Evolutionary conservation across 345 rosid genomes (phyloP).

Genomic region (Arabis alpina): DNA sequence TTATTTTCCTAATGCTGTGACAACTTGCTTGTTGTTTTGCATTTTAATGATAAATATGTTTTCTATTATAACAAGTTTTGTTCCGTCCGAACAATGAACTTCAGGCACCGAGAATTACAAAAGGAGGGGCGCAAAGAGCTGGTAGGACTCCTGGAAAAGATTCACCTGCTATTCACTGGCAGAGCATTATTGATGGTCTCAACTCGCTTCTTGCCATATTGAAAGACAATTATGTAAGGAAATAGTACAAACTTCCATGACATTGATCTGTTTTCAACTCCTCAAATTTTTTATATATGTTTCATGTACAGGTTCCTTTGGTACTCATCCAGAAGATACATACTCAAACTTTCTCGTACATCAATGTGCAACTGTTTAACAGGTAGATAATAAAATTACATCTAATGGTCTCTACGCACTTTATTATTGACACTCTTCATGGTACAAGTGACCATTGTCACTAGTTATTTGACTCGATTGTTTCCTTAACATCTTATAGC

Average conservation of each 20-base stretch:
- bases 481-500: slow-evolving; percentile 46
- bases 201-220: slow-evolving; percentile 75
- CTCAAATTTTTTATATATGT: slow-evolving; percentile 32
- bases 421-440: not conserved
- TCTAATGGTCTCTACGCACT: not conserved
- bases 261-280: not conserved
- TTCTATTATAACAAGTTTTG: slow-evolving; percentile 23
- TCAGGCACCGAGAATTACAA: slow-evolving; percentile 95
- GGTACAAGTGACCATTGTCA: not conserved
- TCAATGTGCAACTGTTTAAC: slow-evolving; percentile 90
- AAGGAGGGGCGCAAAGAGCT: slow-evolving; percentile 80
- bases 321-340: slow-evolving; percentile 94
- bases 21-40: slow-evolving; percentile 9
- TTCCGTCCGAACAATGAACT: slow-evolving; percentile 30
- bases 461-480: slow-evolving; percentile 21
- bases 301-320: slow-evolving; percentile 73
- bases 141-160: slow-evolving; percentile 87
- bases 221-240: slow-evolving; percentile 87
- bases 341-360: slow-evolving; percentile 92
- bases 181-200: slow-evolving; percentile 90
- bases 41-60: not conserved
- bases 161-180: slow-evolving; percentile 91
- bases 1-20: slow-evolving; percentile 5
- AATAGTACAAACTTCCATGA: slow-evolving; percentile 8
- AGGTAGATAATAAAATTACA: slow-evolving; percentile 53